phyloP scores from a whole-genome alignment of 78 protist species.

The Kipferlia bialata region DNA sequence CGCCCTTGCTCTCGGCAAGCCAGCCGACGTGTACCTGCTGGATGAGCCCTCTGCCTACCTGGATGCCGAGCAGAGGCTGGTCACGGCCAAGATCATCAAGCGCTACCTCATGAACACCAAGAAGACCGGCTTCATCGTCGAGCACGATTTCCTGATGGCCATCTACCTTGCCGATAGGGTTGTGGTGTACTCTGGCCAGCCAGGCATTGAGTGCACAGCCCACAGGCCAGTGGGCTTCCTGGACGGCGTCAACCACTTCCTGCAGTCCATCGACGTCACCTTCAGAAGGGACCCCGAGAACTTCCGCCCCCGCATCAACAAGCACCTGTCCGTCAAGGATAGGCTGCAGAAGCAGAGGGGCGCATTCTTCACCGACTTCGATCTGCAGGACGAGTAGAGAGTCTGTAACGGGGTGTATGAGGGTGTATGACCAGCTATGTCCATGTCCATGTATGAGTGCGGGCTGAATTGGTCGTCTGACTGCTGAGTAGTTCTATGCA shows the following conservation, averaged over 20 bases:
- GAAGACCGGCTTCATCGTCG: conserved; percentile 95
- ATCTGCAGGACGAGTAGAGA: too few relatives aligned
- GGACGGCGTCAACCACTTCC: conserved; percentile 92
- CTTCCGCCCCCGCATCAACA: conserved; percentile 92
- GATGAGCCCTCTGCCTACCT: conserved; percentile 99
- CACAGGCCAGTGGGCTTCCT: conserved; percentile 61
- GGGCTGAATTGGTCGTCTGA: too few relatives aligned
- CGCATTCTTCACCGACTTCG: conserved; percentile 83
- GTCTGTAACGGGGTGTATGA: too few relatives aligned
- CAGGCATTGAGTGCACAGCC: conserved; percentile 47
- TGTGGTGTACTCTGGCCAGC: conserved; percentile 77
- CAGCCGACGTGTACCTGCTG: conserved; percentile 94
- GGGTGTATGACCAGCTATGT: too few relatives aligned
- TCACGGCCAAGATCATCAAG: conserved; percentile 88
- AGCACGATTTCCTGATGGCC: conserved; percentile 98
- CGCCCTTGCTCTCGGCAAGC: conserved; percentile 77
- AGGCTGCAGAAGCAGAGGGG: conserved; percentile 82
- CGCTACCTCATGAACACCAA: conserved; percentile 83
- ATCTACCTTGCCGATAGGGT: conserved; percentile 96
- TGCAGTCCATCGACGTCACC: conserved; percentile 76
- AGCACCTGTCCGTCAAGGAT: conserved; percentile 78
- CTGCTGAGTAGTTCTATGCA: too few relatives aligned
- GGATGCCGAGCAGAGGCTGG: conserved; percentile 96
- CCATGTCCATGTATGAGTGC: too few relatives aligned
- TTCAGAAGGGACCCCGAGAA: conserved; percentile 94